Evolutionary conservation across 2,329 filamentous ascomycete genomes (phyloP), one percentile per base, ranked within the genome.

Genomic region (Lecanicillium sp.): DNA sequence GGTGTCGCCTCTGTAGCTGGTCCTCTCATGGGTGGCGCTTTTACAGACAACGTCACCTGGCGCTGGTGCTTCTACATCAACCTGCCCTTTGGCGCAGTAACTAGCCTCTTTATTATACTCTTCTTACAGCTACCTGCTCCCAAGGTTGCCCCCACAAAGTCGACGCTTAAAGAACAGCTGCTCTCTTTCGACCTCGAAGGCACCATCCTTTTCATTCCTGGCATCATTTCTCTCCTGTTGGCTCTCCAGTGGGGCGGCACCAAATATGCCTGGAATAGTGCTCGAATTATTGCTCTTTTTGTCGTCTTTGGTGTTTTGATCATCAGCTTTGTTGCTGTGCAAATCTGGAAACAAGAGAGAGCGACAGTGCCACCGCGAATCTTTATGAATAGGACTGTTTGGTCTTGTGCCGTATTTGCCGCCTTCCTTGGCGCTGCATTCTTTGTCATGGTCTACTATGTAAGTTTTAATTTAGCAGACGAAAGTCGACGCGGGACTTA

Each of bases 181-280:
- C 58, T 60, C 44, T 65, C 68, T 2, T 54, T 77, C 20, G 73
- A 78, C 43, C 65, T 69, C 0, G 50, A 74, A 3, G 75, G 76
- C 13, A 73, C 70, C 12, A 43, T 69, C 5, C 63, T 75, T 44
- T 68, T 80, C 41, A 52, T 79, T 4, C 74, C 75, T 0, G 65
- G 65, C 7, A 58, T 65, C 4, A 49, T 68, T 25, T 71, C 65
- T 40, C 54, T 71, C 6, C 46, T 71, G 2, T 50, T 73, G 14
- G 69, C 67, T 9, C 52, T 73, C 11, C 65, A 71, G 41, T 73
- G 67, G 67, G 64, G 62, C 29, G 64, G 62, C 7, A 49, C 50
- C 9, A 59, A 49, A 8, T 66, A 69, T 45, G 9, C 58, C 52
- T 73, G 68, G 70, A 58, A 53, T 18, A 55, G 56, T 33, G 55